Evolutionary conservation across 805 yeast genomes (phyloP), one percentile per base, ranked within the genome.

Genomic region (Zygosaccharomyces bailii): DNA sequence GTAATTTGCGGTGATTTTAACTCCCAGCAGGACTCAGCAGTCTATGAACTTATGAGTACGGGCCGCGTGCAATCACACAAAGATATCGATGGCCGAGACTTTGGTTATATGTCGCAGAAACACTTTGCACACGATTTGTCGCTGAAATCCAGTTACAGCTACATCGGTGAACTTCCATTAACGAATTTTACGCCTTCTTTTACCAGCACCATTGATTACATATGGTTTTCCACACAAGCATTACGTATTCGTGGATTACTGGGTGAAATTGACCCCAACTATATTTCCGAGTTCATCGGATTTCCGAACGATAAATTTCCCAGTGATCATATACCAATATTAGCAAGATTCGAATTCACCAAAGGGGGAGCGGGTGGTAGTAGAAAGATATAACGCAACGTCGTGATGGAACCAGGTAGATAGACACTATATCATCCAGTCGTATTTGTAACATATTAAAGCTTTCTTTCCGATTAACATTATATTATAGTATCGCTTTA

Each of bases 1-100:
- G 66, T 91, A 13, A 80, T 93, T 31, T 86, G 97, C 70, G 98
- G 98, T 65, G 99, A 93, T 71, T 90, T 89, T 72, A 93, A 93
- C 67, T 91, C 98, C 1, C 82, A 83, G 40, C 69, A 75, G 14
- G 81, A 84, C 56, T 84, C 95, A 52, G 99, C 98, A 2, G 99
- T 93, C 14, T 91, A 87, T 63, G 93, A 89, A 68, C 73, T 93
- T 52, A 77, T 93, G 56, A 79, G 93, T 25, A 82, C 84, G 25
- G 96, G 98, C 30, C 68, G 76, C 30, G 88, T 85, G n/a, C 74
- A 79, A 21, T 76, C 80, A 39, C 98, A 91, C 64, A 71, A 67
- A 17, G 99, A 93, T 66, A 71, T 90, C 61, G 80, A 78, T 27
- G 95, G 93, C 10, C 78, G 93, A 59, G 91, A 86, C 58, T 93